Evolutionary conservation across 1,139 yeast species (phyloP).

Genomic region (Wickerhamomyces sp.): DNA sequence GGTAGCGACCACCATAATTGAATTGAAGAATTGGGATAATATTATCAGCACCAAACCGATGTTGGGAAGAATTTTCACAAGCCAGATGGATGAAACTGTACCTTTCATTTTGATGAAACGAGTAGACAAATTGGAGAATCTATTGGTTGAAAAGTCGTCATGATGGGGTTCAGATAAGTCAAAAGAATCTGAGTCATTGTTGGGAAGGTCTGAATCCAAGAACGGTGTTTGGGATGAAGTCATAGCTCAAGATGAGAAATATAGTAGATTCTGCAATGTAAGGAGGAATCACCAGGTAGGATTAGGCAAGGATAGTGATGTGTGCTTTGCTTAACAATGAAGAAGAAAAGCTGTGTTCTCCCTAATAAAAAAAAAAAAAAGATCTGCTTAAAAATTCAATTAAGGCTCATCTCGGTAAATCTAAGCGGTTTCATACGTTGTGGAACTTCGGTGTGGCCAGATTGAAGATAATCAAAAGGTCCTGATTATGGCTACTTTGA

Average conservation of each 20-base stretch:
- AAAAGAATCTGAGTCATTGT: slow-evolving; percentile 10
- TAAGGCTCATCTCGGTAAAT: too few species aligned
- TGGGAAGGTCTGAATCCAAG: slow-evolving; percentile 7
- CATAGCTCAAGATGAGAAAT: slow-evolving; percentile 1
- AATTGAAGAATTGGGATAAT: slow-evolving; percentile 63
- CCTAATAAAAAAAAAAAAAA: too few species aligned
- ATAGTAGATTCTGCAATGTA: too few species aligned
- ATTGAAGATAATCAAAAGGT: too few species aligned
- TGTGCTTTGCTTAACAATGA: too few species aligned
- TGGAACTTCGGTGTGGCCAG: too few species aligned
- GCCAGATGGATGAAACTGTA: slow-evolving; percentile 1
- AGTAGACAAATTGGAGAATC: neutral
- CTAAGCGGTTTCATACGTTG: too few species aligned
- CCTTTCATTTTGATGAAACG: neutral
- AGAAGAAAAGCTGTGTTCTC: too few species aligned
- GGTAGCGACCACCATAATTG: slow-evolving; percentile 72
- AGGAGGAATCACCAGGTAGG: too few species aligned
- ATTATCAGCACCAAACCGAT: slow-evolving; percentile 40
- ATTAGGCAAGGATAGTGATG: too few species aligned
- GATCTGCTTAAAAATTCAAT: too few species aligned
- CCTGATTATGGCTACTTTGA: too few species aligned
- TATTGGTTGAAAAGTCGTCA: neutral
- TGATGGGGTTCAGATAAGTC: slow-evolving; percentile 3
- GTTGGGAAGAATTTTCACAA: slow-evolving; percentile 14
- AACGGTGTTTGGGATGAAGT: slow-evolving; percentile 6